Base-by-base conservation (phyloP, 2,329 filamentous ascomycete genomes). In the Aspergillus sp. region DNA sequence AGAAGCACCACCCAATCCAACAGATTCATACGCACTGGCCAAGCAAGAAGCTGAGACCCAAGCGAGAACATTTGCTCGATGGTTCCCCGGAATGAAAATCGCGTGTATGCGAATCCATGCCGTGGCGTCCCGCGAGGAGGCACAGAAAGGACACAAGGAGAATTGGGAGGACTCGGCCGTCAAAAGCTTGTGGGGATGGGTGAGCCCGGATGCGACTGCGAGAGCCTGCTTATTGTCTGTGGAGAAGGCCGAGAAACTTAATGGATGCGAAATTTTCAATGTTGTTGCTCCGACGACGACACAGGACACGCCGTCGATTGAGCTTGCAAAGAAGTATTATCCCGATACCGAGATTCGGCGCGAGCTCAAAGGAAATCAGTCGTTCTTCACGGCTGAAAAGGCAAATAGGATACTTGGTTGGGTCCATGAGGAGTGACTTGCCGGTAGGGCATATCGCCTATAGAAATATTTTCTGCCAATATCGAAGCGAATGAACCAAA, bases 21-120 rank as follows among this genome's bases (percentile, higher is more conserved):
- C 73, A 1, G 76, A 77, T 56, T 56, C 71, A 0, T 77, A 77
- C 54, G 73, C 73, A 4, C 66, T 77, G 2, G 73, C 72, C n/a
- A 77, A 78, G 58, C 61, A 70, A 7, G 73, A 77, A 61, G 67
- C 74, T 3, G 75, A 77, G 61, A 58, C 66, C 5, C 73, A 77
- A 60, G 75, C 71, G 5, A 61, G 58, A n/a, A 64, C 71, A 0
- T 76, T 77, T 36, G 70, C 66, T 2, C 62, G 72, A 32, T 77
- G 75, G 74, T 77, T 71, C 53, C 76, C 74, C 0, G 75, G 73
- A 2, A 74, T 72, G 64, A 76, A 73, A 57, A 72, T 77, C 27
- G 74, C 75, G 0, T 74, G 74, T 58, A 61, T 78, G 57, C 72
- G 75, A 17, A 76, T 77, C 57, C 75, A 78, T 51, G 71, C 77